Base-by-base conservation (phyloP, 2,329 filamentous ascomycete genomes). In the Arthrocladium fulminans region DNA sequence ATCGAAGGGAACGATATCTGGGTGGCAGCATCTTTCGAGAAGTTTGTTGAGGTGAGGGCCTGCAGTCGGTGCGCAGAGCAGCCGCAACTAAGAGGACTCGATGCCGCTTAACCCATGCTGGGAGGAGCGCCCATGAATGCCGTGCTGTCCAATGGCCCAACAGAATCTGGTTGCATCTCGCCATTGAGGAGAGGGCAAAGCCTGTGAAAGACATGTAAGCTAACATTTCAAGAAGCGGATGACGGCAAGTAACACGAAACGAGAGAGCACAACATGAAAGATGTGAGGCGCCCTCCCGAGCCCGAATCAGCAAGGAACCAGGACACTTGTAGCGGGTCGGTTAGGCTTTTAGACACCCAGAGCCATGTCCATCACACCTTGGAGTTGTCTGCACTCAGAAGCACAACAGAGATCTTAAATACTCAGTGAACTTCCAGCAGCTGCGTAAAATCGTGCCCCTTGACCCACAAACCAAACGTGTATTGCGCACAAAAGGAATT, bases 141-240 rank as follows among this genome's bases (percentile, higher is more conserved):
- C 2, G 69, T 68, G 48, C 67, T 68, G 50, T 64, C 68, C 45
- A 69, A 63, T 2, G 63, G 66, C 5, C 44, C 44, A 19, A 13
- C 25, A 23, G 73, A 69, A 51, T 73, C 71, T 30, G 68, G 68
- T 55, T 84, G 83, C 72, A 84, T 84, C 25, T 84, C 86, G 45
- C 88, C 87, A 63, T 94, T 94, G 53, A 94, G 81, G 65, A 92
- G 73, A 41, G 87, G 87, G 65, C 87, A 94, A 60, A 89, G 77
- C 65, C 83, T 88, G 55, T 37, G 20, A 50, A 49, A 39, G 45
- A 58, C 56, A 53, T 56, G 58, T 63, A 54, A 62, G 57, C 50
- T 42, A 53, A 43, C 48, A 39, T 46, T 45, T 32, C 23, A 15
- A 41, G 35, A 29, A 48, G 13, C 43, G 50, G 25, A 39, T 38